Evolutionary conservation across 192 early-diverging fungal genomes (phyloP), one percentile per base, ranked within the genome.

Genomic region (Backusella circina): DNA sequence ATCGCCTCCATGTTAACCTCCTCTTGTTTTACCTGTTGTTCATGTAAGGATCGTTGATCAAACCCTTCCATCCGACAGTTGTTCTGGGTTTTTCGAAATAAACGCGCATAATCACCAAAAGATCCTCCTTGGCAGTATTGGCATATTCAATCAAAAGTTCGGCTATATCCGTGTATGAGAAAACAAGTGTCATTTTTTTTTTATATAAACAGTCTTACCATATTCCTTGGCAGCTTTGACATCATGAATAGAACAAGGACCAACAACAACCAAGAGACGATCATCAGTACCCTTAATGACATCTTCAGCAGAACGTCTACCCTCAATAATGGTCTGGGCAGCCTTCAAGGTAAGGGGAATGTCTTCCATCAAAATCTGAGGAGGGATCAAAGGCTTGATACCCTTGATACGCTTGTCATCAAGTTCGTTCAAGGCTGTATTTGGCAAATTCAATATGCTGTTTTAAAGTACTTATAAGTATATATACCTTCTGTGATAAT

Each of bases 281-380:
- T 94, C 93, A 80, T 95, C 94, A 33, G 80, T 51, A 72, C 92
- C 91, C 67, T 88, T 83, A 77, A 94, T 88, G 70, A 95, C 88
- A 54, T 69, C 84, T 70, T 91, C 91, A 15, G 88, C 88, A 31
- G 76, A 86, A 35, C 84, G 74, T 74, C 93, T 92, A 23, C 89
- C 94, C 64, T 85, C 76, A 57, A 92, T 84, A 37, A 95, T 91
- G 35, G 93, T 95, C 44, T 88, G 83, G 15, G 91, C 90, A 37
- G 94, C 96, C 37, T 87, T 74, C 37, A 92, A 85, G 7, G 93
- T 91, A 36, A 96, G 80, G 44, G 94, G 94, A 65, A 91, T 80
- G 77, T 96, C 95, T 82, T 97, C 95, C 90, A 96, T 93, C 28
- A 97, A 90, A 78, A 97, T 94, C 84, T 95, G 93, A 41, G 95